Conservation (phyloP, 176 grass and related monocot species). For the Paspalum notatum region DNA sequence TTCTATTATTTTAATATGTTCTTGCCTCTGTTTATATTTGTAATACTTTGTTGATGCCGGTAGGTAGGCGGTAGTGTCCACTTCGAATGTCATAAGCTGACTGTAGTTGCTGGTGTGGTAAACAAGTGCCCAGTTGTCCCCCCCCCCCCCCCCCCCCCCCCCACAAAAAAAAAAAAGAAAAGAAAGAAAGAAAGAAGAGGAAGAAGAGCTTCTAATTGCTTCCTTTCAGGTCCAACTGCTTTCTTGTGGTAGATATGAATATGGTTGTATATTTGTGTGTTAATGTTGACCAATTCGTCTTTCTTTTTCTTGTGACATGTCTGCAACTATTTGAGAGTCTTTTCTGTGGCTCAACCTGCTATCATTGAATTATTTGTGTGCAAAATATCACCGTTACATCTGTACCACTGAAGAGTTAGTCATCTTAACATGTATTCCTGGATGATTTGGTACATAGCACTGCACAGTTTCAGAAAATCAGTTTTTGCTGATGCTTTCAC, state of each 20-base stretch:
- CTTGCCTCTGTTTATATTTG: not conserved
- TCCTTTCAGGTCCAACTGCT: slow-evolving; percentile 1
- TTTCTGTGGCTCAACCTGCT: not conserved
- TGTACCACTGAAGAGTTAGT: not conserved
- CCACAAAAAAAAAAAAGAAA: too few relatives aligned
- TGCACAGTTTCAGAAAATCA: not conserved
- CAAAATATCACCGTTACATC: not conserved
- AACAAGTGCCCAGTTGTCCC: not conserved
- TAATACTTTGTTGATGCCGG: not conserved
- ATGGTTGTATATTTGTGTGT: not conserved
- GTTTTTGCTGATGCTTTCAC: not conserved
- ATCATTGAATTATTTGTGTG: not conserved
- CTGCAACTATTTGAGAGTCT: not conserved
- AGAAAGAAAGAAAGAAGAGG: too few relatives aligned
- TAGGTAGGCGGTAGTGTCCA: not conserved
- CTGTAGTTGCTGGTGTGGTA: slow-evolving; percentile 3
- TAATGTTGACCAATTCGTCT: not conserved
- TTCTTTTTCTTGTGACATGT: not conserved
- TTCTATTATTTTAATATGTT: not conserved
- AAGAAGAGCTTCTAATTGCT: not conserved
- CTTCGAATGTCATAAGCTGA: not conserved
- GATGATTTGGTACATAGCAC: not conserved
- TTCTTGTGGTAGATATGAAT: not conserved
- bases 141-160: too few relatives aligned
- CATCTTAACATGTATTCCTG: not conserved